These are phyloP conservation scores for Vitis labrusca DNA, from an alignment of 164 flowering plant genomes.

Conservation along the genomic window DNA sequence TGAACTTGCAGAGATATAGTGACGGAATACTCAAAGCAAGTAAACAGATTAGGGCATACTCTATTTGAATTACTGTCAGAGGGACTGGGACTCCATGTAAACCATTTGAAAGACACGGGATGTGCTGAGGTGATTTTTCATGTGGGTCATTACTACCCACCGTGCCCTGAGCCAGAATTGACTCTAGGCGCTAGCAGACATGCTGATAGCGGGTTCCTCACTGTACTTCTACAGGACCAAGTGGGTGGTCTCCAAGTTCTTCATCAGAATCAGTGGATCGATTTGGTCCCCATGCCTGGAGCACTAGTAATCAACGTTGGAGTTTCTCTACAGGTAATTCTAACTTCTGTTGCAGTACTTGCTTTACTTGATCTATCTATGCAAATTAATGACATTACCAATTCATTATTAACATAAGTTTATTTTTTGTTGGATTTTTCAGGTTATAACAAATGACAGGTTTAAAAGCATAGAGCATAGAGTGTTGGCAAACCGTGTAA, in stretches of 20 bases:
- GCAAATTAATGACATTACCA: no score
- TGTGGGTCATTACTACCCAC: constrained; percentile 25
- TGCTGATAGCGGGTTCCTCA: constrained; percentile 24
- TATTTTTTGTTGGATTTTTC: not conserved
- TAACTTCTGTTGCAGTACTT: no score
- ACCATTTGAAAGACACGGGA: constrained; percentile 18
- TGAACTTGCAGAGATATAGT: constrained; percentile 11
- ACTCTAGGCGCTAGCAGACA: constrained; percentile 24
- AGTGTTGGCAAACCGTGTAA: constrained; percentile 16
- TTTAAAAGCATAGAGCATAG: constrained; percentile 28
- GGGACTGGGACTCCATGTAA: constrained; percentile 23
- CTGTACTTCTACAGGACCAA: constrained; percentile 32
- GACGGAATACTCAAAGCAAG: constrained; percentile 17
- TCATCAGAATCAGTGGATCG: constrained; percentile 23
- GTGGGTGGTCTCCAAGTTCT: constrained; percentile 35
- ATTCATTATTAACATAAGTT: no score
- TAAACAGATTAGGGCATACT: constrained; percentile 3
- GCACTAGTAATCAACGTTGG: constrained; percentile 29
- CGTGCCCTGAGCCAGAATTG: constrained; percentile 33
- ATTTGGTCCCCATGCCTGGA: constrained; percentile 26
- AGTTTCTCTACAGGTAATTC: constrained; percentile 23
- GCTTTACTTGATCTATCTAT: no score
- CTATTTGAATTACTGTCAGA: constrained; percentile 27
- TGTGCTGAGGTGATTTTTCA: constrained; percentile 9
- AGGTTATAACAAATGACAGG: constrained; percentile 25